Evolutionary conservation across 345 rosid genomes (phyloP), one percentile per base, ranked within the genome.

Genomic region (Diplotaxis tenuifolia): DNA sequence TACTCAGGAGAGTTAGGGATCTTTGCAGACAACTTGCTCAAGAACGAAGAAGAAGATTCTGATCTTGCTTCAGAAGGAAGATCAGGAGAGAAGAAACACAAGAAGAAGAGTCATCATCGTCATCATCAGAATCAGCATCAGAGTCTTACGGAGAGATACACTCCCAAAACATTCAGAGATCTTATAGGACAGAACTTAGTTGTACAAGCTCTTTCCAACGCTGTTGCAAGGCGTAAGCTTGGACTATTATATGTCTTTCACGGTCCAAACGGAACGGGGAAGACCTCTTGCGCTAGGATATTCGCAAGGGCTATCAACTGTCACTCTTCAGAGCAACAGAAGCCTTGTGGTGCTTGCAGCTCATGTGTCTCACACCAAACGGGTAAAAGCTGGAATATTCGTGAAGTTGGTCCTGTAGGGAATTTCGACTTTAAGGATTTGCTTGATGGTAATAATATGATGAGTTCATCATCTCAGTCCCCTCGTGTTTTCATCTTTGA

Each of bases 201-300:
- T 7, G 87, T 83, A 3, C 97, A 92, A 85, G 98, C 98, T 76
- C 97, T 96, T 73, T 89, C 89, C 18, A 96, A 96, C 76, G 99
- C 98, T 9, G 92, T 86, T 27, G 68, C 66, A 62, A 85, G 80
- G 77, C 76, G 87, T 47, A 96, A 86, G 84, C 86, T 96, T 65
- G 99, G 97, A 19, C 78, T 96, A 19, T 88, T 96, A 5, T 96
- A 92, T 71, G 96, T 92, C 21, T 96, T 96, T 61, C 85, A 96
- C 9, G 99, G 99, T 38, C 98, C 97, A 78, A 97, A 89, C 71
- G 99, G 99, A 65, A 92, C 99, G 1, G 99, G 99, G 34, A 96
- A 92, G 84, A 92, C 97, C 47, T 92, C 95, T 1, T 90, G 98
- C 38, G 99, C 99, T 78, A 87, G 99, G 23, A 88, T 92, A 71